Evolutionary conservation across 495 filamentous ascomycete species (phyloP), one percentile per base, ranked within the genome.

Genomic region (Talaromyces liani): DNA sequence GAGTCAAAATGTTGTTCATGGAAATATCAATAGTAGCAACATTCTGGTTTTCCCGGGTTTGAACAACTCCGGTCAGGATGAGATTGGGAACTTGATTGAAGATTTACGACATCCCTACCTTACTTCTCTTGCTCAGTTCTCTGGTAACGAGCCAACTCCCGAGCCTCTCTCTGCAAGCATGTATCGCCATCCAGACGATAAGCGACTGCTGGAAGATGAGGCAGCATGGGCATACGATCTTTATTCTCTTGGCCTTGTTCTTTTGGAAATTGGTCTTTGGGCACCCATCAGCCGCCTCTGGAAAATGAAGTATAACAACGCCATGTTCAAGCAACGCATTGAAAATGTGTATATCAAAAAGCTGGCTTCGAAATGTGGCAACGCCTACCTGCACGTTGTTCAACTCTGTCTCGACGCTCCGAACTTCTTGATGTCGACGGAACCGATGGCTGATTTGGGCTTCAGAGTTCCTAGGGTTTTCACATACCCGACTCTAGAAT

Each of bases 181-280:
- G 64, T 93, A 94, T 69, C 87, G 86, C 16, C 92, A 96, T 69
- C 89, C 91, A 0, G 82, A 90, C 7, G 89, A 91, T 65, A 88
- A 88, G 53, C 73, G 86, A 49, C 81, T 77, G 16, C 80, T 82
- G 27, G 75, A 77, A 14, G 82, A 87, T 61, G 75, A 78, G 63
- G 72, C 71, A 16, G 74, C 77, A 2, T 81, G 79, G 75, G 84
- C 87, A 1, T 87, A 92, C 67, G 93, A 97, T 68, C 80, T 96
- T 0, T 96, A 95, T 70, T 89, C 90, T 3, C 77, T 97, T 2
- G 92, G 91, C 39, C 83, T 96, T 67, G 79, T 96, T 12, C 78
- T 97, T 10, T 74, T 96, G 31, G 93, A 95, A 62, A 88, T 97
- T 63, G 93, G 92, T 27, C 79, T 96, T 1, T 97, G 93, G 93